These are phyloP conservation scores for Entoloma clypeatum DNA, from an alignment of 1,284 basidiomycete genomes.

Conservation along the genomic window DNA sequence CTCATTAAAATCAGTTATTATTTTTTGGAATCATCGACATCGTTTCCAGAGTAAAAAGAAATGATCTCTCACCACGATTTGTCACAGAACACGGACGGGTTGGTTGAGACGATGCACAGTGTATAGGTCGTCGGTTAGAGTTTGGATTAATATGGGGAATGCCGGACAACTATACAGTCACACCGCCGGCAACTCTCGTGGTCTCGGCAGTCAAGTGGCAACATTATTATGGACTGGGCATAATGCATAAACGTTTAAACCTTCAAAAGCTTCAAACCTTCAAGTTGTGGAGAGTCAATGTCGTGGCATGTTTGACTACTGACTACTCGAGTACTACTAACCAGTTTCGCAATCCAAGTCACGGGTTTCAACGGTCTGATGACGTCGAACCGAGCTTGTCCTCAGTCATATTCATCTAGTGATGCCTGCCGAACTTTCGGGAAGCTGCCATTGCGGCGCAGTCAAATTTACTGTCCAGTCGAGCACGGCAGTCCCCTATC, in stretches of 20 bases:
- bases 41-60: slow-evolving; percentile 12
- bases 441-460: slow-evolving; percentile 59
- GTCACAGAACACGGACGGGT: slow-evolving; percentile 30
- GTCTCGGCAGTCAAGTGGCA: too few species aligned
- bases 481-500: slow-evolving; percentile 56
- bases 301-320: too few species aligned
- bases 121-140: slow-evolving; percentile 38
- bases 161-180: too few species aligned
- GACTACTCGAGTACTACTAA: too few species aligned
- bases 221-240: too few species aligned
- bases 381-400: slow-evolving; percentile 13
- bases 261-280: too few species aligned
- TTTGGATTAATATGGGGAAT: slow-evolving; percentile 36
- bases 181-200: too few species aligned
- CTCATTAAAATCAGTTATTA: slow-evolving; percentile 47
- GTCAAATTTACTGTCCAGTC: slow-evolving; percentile 51
- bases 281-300: too few species aligned
- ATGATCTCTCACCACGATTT: slow-evolving; percentile 38
- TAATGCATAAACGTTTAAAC: too few species aligned
- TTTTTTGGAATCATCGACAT: slow-evolving; percentile 37
- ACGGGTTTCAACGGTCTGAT: slow-evolving; percentile 43
- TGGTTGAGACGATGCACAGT: slow-evolving; percentile 1
- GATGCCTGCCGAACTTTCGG: slow-evolving; percentile 54
- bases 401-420: slow-evolving; percentile 1
- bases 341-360: too few species aligned